phyloP scores from a whole-genome alignment of 345 rosid genomes.

The Salix brachista region DNA sequence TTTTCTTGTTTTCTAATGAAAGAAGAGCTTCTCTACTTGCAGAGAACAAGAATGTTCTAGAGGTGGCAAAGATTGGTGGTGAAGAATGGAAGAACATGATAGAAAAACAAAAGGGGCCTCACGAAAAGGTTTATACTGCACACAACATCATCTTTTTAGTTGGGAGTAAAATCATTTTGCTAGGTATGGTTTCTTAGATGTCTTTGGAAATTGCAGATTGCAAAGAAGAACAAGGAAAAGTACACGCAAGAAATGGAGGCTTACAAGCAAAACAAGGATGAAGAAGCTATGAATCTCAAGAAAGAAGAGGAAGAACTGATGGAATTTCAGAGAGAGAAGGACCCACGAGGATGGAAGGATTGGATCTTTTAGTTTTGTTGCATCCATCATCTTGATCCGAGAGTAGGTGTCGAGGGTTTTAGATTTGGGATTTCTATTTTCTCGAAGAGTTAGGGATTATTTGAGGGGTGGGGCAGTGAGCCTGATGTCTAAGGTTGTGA shows the following conservation, averaged over 20 bases:
- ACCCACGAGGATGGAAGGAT: no score
- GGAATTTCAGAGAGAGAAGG: conserved; percentile 53
- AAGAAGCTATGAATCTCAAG: conserved; percentile 49
- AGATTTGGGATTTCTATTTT: no score
- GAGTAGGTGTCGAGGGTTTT: no score
- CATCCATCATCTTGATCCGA: no score
- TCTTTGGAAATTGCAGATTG: conserved; percentile 38
- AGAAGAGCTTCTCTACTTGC: conserved; percentile 60
- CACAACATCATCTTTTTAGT: background rate
- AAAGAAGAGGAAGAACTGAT: conserved; percentile 72
- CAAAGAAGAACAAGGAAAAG: conserved; percentile 73
- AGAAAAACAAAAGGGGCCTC: conserved; percentile 54
- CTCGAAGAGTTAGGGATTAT: no score
- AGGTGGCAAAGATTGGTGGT: conserved; percentile 70
- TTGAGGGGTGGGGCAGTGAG: no score
- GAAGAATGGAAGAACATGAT: conserved; percentile 92
- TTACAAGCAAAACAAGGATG: conserved; percentile 73
- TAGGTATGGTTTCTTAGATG: background rate
- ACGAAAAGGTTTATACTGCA: conserved; percentile 45
- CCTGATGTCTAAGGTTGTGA: no score
- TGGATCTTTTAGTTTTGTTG: no score
- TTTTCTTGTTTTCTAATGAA: conserved; percentile 61
- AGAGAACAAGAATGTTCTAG: conserved; percentile 58
- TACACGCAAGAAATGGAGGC: conserved; percentile 74
- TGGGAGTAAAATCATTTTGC: background rate